Evolutionary conservation across 2,329 filamentous ascomycete genomes (phyloP), one percentile per base, ranked within the genome.

Genomic region (Pyricularia pennisetigena): DNA sequence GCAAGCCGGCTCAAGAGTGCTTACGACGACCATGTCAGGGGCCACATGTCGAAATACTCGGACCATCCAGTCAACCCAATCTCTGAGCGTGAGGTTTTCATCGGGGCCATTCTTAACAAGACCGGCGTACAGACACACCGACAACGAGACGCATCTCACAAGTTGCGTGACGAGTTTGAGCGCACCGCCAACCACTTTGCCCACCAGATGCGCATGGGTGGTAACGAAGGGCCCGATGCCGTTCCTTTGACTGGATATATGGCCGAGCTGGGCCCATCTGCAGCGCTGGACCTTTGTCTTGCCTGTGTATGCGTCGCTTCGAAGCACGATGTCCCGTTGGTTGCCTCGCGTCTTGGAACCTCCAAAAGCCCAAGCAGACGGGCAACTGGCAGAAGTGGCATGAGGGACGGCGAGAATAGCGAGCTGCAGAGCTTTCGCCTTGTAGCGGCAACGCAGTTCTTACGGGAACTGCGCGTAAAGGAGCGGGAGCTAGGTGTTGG

Each of bases 31-130:
- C 73, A 75, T 0, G 75, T 86, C 0, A 69, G 69, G 12, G 76
- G 74, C 9, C 75, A 76, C n/a, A 83, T 81, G 76, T 74, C 76
- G 68, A 76, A 81, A 2, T 83, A 72, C 64, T 79, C 83, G 0
- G 80, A 84, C 6, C 82, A 83, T 62, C 78, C 83, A 0, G 77
- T 78, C 7, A 74, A 74, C 23, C 75, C 76, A 0, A 75, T 87
- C 8, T 79, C 75, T 0, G 85, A 87, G 71, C 75, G 84, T 0
- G 85, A 87, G 69, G 82, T 84, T 0, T 86, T 86, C 67, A 84
- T 83, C 28, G 85, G 85, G 9, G 81, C 79, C n/a, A 81, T 87
- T n/a, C 74, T 85, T 59, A 86, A 83, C 74, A 83, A 80, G 70
- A 76, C 74, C 0, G 84, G 84, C 0, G 71, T 76, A 0, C 84